A percentile compares a stretch with the other conserved stretches of the same genome.
These are phyloP conservation scores for Leucocoprinus sp. DNA, from an alignment of 768 basidiomycete genomes.

Conservation along the genomic window DNA sequence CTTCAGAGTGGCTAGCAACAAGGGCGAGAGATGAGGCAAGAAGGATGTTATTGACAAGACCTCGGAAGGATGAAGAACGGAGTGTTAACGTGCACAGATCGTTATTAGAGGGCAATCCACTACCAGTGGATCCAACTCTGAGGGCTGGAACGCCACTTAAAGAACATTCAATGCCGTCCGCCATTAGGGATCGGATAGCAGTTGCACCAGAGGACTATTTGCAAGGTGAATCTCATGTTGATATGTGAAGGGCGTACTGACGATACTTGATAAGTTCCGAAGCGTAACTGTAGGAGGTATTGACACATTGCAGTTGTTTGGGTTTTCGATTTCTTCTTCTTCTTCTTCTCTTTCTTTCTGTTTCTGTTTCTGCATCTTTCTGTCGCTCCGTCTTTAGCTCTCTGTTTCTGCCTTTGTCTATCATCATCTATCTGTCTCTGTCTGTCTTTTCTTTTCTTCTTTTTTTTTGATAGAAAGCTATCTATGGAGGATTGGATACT, in stretches of 20 bases:
- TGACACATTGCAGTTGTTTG: not conserved
- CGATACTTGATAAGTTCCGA: not conserved
- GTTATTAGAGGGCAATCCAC: no score
- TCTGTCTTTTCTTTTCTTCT: not conserved
- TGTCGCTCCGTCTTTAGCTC: not conserved
- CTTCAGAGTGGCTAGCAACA: not conserved
- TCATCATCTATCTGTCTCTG: not conserved
- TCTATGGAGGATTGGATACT: no score
- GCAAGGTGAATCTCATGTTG: not conserved
- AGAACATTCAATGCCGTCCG: no score
- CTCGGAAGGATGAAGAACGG: no score
- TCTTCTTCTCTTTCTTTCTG: not conserved
- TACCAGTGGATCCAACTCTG: no score
- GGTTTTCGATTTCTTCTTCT: not conserved
- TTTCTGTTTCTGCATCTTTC: not conserved
- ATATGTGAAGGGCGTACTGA: not conserved
- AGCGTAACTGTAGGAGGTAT: not conserved
- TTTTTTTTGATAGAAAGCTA: no score
- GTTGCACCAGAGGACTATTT: slow-evolving; percentile 1
- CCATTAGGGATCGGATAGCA: no score
- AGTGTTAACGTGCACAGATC: no score
- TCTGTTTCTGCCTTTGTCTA: not conserved
- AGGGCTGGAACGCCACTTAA: no score
- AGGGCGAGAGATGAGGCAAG: not conserved
- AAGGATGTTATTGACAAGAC: no score